Percentiles rank a stretch among this genome's conserved stretches.
Evolutionary conservation across 257 asterid genomes (phyloP).

Genomic region (Salvia splendens): DNA sequence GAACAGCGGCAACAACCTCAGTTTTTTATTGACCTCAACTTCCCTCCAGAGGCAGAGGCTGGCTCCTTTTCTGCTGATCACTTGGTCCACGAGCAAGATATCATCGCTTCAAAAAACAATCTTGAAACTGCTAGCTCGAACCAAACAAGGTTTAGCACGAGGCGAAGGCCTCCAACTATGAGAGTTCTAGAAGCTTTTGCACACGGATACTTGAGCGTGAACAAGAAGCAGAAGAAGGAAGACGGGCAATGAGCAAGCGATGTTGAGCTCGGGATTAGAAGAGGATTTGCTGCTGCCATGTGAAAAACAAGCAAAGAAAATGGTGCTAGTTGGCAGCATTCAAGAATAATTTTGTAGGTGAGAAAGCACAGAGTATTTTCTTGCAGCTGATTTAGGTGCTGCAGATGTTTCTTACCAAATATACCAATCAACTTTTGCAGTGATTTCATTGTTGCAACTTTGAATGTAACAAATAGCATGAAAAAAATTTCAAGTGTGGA

Average conservation of each 20-base stretch:
- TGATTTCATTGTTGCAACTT: too few species aligned
- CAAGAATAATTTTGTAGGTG: too few species aligned
- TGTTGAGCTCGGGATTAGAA: not conserved
- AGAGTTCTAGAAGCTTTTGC: conserved; percentile 1
- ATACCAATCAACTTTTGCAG: too few species aligned
- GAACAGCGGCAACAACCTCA: too few species aligned
- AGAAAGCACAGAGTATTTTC: too few species aligned
- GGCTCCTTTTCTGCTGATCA: not conserved
- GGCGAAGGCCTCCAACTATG: not conserved
- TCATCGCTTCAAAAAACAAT: not conserved
- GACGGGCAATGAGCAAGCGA: not conserved
- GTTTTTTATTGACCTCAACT: not conserved
- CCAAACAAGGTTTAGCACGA: not conserved
- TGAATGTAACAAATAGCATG: too few species aligned
- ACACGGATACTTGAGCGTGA: not conserved
- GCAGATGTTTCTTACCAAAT: too few species aligned
- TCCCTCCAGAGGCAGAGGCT: not conserved
- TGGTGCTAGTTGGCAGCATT: too few species aligned
- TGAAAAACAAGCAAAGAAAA: too few species aligned
- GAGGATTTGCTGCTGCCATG: too few species aligned
- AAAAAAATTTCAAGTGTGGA: too few species aligned
- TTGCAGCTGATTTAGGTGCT: too few species aligned
- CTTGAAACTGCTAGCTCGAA: not conserved
- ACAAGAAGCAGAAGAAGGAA: not conserved
- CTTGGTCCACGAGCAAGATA: conserved; percentile 32